Conservation (phyloP, 2,329 filamentous ascomycete species). For the Colletotrichum eremochloae region DNA sequence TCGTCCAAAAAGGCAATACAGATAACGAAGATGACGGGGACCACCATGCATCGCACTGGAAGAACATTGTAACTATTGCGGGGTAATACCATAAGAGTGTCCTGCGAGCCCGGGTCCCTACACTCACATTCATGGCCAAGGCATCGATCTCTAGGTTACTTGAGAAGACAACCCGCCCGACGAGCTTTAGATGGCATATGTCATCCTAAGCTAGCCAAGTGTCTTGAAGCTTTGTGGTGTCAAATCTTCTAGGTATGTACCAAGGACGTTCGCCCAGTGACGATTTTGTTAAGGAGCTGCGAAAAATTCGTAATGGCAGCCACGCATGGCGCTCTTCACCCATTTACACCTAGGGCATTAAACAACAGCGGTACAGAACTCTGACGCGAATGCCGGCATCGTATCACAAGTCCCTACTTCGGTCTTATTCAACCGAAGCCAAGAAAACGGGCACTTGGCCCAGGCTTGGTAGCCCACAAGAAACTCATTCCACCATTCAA, state of each 20-base stretch:
- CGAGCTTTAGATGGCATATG: neutral
- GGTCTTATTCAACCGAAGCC: neutral
- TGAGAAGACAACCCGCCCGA: no score
- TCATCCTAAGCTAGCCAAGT: neutral
- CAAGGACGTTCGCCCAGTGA: neutral
- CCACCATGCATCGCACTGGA: neutral
- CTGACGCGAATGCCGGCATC: neutral
- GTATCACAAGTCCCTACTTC: neutral
- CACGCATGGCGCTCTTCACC: neutral
- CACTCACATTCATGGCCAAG: neutral
- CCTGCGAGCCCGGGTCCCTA: neutral
- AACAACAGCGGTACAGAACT: neutral
- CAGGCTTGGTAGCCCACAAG: neutral
- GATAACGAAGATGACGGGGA: neutral
- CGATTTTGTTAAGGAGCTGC: neutral
- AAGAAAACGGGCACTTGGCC: neutral
- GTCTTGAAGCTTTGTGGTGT: neutral
- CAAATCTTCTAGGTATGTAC: neutral
- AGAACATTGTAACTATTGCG: neutral
- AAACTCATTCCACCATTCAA: neutral
- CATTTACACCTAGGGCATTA: neutral
- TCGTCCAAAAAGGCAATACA: neutral
- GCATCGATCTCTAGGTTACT: no score
- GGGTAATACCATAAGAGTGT: neutral
- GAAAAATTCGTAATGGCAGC: neutral